Evolutionary conservation across 768 basidiomycete genomes (phyloP), one percentile per base, ranked within the genome.

Genomic region (Tulasnella sp.): DNA sequence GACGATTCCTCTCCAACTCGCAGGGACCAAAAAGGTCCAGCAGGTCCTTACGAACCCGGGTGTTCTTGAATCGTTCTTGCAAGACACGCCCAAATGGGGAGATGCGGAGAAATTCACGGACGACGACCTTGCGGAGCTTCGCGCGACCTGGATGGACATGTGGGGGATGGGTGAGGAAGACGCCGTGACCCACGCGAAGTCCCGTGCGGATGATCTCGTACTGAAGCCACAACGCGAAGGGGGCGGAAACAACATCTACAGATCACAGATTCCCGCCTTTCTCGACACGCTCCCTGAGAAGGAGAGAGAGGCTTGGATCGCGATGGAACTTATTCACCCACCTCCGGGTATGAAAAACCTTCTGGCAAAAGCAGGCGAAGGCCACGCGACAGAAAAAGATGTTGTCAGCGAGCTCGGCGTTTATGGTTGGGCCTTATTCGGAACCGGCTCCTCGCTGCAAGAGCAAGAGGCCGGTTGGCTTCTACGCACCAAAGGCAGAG

Each of bases 181-280:
- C 5, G 77, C 74, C 0, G 73, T 82, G n/a, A 62, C 65, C 23
- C 71, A 74, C 42, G 86, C 87, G 0, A 72, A 74, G 17, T 67
- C 69, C 8, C 61, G 71, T 12, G 75, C 81, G 0, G 66, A 70
- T 5, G 71, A 74, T 5, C 78, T 91, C 25, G 94, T 98, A 2
- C 76, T 99, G 46, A 99, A 99, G 68, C 94, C 94, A 0, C 94
- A 98, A 67, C 77, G 93, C n/a, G 94, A 99, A 72, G 94, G 94
- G 1, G 94, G 94, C 0, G 94, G 94, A 6, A 96, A 97, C 64
- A 99, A 99, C 64, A 77, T 98, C 23, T 98, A 97, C 70, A 85
- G 86, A 59, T 72, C 72, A 2, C 80, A 82, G 46, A 94, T 97
- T 48, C 87, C 86, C 0, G 61, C 72, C 0, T 91, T 90, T 69